Base-by-base conservation (phyloP, 257 asterid species). In the Fraxinus americana region DNA sequence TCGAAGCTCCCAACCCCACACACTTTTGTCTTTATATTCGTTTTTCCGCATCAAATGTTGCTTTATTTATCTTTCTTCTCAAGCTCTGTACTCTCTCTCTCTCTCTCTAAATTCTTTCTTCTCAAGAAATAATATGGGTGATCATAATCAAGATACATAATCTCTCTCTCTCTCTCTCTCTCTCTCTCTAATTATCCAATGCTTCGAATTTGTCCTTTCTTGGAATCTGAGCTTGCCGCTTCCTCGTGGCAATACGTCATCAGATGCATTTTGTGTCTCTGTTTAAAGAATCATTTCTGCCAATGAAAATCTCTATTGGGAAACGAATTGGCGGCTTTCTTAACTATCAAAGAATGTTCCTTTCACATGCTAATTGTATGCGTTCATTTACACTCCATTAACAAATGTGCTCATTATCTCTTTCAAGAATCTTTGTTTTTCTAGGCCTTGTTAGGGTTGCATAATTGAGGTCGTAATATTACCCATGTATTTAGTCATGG, bases 161-260 rank as follows among this genome's bases (percentile, higher is more conserved):
- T 73, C 36, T 61, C 66, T 72, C 50, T 36, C 43, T 71, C 57
- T 16, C 25, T 82, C 43, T 32, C 35, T 32, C 35, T 54, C n/a
- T n/a, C 36, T 54, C 9, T n/a, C 35, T 59, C 10, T 4, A 13
- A 84, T 84, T 29, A 71, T 78, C 80, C 87, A 32, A 87, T 78
- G 80, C 90, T 87, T 85, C 86, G 77, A 16, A 32, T 74, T 80
- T 87, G 86, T 79, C 69, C 86, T 81, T 70, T 54, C 68, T 84
- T 63, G 86, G 91, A 85, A 87, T 87, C 81, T 74, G 89, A 85
- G 87, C 21, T 87, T 85, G 85, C 90, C 74, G 70, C 76, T 38
- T 83, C 88, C 84, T 85, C 89, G 87, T 87, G 89, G 86, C 83
- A 74, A 86, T 86, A 88, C 77, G 88, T 83, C 72, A 87, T 85